These are phyloP conservation scores for Tetracladium marchalianum DNA, from an alignment of 495 filamentous ascomycete species.

Conservation along the genomic window DNA sequence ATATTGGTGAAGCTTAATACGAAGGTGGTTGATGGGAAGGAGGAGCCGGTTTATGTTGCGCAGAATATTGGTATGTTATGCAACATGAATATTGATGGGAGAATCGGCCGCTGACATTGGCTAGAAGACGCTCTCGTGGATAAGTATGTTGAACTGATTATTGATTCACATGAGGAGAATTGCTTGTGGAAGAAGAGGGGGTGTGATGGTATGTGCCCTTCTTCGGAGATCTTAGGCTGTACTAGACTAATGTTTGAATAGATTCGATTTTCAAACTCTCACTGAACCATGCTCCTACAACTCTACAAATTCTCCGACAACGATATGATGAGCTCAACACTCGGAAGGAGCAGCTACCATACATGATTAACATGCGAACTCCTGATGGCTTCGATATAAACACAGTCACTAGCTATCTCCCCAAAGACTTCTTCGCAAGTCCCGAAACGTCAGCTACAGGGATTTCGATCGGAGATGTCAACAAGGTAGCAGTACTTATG, in stretches of 20 bases:
- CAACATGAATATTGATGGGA: background rate
- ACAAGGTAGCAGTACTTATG: constrained; percentile 59
- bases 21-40: constrained; percentile 54
- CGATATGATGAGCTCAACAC: constrained; percentile 48
- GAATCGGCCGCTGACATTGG: constrained; percentile 4
- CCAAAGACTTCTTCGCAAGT: constrained; percentile 26
- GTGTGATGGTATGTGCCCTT: constrained; percentile 56
- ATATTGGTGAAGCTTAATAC: constrained; percentile 72
- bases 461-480: constrained; percentile 26
- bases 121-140: constrained; percentile 61
- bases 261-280: constrained; percentile 34
- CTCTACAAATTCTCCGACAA: constrained; percentile 43
- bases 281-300: constrained; percentile 44
- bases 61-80: constrained; percentile 29
- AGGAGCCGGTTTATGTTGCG: constrained; percentile 39
- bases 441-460: constrained; percentile 12
- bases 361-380: constrained; percentile 40
- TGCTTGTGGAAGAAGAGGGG: constrained; percentile 82
- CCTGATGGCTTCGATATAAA: constrained; percentile 35
- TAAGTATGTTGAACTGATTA: constrained; percentile 60
- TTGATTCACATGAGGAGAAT: constrained; percentile 66
- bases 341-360: constrained; percentile 38
- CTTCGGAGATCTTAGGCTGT: background rate
- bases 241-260: constrained; percentile 33
- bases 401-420: constrained; percentile 37